Evolutionary conservation across 2,329 filamentous ascomycete species (phyloP), one percentile per base, ranked within the genome.

Genomic region (Phialophora macrospora): DNA sequence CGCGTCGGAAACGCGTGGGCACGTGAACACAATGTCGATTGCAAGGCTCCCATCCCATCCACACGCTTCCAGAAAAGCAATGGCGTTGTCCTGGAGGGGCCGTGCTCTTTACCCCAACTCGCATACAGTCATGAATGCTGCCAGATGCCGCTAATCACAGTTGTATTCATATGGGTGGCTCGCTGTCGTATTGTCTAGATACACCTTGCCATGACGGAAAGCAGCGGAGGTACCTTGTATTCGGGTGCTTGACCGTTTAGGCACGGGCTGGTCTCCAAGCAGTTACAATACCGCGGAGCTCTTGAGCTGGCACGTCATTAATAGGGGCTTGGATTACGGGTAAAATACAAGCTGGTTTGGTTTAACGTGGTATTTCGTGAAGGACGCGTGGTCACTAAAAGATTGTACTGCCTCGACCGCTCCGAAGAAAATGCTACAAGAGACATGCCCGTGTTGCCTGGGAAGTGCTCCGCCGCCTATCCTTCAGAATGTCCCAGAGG

Each of bases 1-100:
- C 49, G 28, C 57, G 41, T 54, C 11, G 8, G 28, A 32, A 60
- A 64, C 65, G 58, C 65, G 65, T 62, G 52, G 55, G 46, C 65
- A 66, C 64, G 64, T 66, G 48, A 49, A 4, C 46, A 49, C 46
- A 9, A 20, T 49, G 12, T 49, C n/a, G 6, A 7, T 48, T 32
- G 30, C 38, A 41, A 41, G 38, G 38, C 38, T n/a, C 17, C 17
- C 14, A 17, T n/a, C 17, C 17, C 14, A 17, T 41, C 17, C 38
- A 17, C 4, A 7, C 38, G 6, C 38, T n/a, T n/a, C 17, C 38
- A 41, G 38, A 41, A 17, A 41, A 41, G 17, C 14, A 41, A n/a
- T n/a, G 17, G 14, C 17, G n/a, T 44, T n/a, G 38, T n/a, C 17
- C 38, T 44, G 38, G 14, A 12, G 14, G 6, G 14, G 17, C 38